Conservation (phyloP, 2,329 filamentous ascomycete species). For the Ophiocordyceps camponoti-saundersi region DNA sequence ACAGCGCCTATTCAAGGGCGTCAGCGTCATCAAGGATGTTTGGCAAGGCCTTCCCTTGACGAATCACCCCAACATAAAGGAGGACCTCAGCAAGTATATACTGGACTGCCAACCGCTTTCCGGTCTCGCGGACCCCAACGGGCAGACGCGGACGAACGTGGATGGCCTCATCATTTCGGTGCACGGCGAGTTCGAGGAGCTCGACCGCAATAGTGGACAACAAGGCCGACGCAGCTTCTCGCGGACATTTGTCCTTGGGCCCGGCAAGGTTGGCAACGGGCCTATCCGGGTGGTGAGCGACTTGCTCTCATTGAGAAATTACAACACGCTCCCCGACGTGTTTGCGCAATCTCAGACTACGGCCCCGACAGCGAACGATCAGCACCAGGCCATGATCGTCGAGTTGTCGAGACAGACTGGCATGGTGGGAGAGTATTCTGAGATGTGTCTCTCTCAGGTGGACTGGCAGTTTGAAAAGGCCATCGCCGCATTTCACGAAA, state of each 20-base stretch:
- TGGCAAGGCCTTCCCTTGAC: conserved; percentile 60
- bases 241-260: conserved; percentile 62
- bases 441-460: conserved; percentile 64
- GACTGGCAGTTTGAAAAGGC: conserved; percentile 69
- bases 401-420: conserved; percentile 63
- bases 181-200: conserved; percentile 74
- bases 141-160: conserved; percentile 47
- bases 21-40: conserved; percentile 44
- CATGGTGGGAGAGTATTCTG: conserved; percentile 64
- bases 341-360: conserved; percentile 11
- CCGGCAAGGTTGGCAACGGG: conserved; percentile 46
- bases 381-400: conserved; percentile 52
- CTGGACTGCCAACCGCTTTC: conserved; percentile 66
- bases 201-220: conserved; percentile 36
- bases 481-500: conserved; percentile 55
- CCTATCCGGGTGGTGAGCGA: conserved; percentile 65
- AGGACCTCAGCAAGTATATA: conserved; percentile 56
- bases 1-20: conserved; percentile 49
- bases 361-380: conserved; percentile 14
- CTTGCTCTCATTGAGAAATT: conserved; percentile 56
- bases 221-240: conserved; percentile 63
- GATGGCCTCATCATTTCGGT: conserved; percentile 63
- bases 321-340: conserved; percentile 30
- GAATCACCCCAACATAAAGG: conserved; percentile 53
- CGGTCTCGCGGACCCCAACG: conserved; percentile 52